Conservation (phyloP, 2,329 filamentous ascomycete species). For the Pseudocercospora musae region DNA sequence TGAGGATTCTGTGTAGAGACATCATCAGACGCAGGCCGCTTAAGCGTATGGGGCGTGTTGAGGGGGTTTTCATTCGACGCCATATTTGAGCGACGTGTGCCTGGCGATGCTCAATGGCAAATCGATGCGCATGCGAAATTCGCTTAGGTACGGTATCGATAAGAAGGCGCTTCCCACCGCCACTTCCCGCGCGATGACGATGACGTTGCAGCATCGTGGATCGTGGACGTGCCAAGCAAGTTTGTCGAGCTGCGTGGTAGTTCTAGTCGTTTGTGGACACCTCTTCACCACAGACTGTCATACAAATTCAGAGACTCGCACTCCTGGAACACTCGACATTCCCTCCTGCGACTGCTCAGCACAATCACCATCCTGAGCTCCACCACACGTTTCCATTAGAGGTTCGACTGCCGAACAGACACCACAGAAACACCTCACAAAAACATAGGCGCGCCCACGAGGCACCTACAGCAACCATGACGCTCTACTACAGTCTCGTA, state of each 20-base stretch:
- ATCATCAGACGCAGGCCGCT: conserved; percentile 20
- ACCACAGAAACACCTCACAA: background rate
- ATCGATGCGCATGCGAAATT: background rate
- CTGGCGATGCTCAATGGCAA: background rate
- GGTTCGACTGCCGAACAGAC: conserved; percentile 2
- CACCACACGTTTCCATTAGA: background rate
- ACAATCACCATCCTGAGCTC: background rate
- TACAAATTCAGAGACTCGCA: background rate
- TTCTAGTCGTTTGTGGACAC: background rate
- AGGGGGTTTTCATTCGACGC: conserved; percentile 24
- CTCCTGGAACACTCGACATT: conserved; percentile 7
- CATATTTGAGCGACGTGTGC: background rate
- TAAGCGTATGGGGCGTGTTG: conserved; percentile 23
- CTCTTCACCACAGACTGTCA: background rate
- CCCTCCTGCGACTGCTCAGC: background rate
- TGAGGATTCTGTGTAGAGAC: conserved; percentile 34
- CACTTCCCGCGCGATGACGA: conserved; percentile 2
- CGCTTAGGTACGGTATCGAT: background rate
- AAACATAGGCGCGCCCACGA: conserved; percentile 13
- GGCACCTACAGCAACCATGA: conserved; percentile 52
- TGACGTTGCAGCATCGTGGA: background rate
- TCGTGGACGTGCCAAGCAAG: background rate
- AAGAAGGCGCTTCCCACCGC: background rate
- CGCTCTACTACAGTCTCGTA: conserved; percentile 67
- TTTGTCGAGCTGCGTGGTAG: background rate